phyloP scores from a whole-genome alignment of 169 alveolate genomes.

The Plasmodium gaboni region DNA sequence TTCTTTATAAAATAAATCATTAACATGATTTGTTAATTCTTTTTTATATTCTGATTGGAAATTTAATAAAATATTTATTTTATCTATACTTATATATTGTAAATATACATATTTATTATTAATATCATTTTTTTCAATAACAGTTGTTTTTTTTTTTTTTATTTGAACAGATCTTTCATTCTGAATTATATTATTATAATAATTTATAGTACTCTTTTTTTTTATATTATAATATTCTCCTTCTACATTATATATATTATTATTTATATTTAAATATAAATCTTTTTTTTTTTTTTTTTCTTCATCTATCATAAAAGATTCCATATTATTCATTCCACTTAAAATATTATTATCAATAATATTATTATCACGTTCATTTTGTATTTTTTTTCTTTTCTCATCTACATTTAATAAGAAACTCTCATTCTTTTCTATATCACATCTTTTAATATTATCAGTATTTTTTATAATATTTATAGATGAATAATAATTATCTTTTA shows the following conservation, averaged over 20 bases:
- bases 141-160: no score
- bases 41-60: constrained; percentile 62
- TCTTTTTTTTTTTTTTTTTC: background rate
- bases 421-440: no score
- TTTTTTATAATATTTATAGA: no score
- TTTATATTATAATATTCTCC: background rate
- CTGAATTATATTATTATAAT: no score
- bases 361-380: no score
- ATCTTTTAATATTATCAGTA: no score
- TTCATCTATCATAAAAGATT: background rate
- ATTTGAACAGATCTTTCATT: no score
- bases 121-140: constrained; percentile 13
- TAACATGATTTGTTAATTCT: constrained; percentile 33
- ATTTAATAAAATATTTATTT: constrained; percentile 41
- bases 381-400: no score
- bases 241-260: background rate
- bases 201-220: background rate
- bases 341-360: no score
- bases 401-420: no score
- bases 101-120: constrained; percentile 34
- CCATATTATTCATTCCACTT: background rate
- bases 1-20: constrained; percentile 36
- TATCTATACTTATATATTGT: constrained; percentile 49
- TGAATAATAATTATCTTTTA: no score
- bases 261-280: background rate